Percentiles rank a stretch among this genome's conserved stretches.
These are phyloP conservation scores for Trichocladium antarcticum DNA, from an alignment of 495 filamentous ascomycete genomes.

Conservation along the genomic window DNA sequence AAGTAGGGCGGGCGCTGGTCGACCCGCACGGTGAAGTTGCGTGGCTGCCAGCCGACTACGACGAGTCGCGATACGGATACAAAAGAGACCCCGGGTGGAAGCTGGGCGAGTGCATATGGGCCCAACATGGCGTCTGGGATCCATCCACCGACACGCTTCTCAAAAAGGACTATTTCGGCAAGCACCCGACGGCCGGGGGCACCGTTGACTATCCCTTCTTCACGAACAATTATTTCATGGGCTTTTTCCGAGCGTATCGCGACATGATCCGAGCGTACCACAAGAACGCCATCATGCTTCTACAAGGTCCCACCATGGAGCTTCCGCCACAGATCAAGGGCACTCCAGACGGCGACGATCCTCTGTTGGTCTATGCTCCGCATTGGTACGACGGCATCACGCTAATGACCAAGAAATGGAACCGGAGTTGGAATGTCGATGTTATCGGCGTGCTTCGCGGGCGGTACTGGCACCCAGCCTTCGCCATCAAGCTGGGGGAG, in stretches of 20 bases:
- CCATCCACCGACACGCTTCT: conserved; percentile 63
- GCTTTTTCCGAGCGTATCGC: conserved; percentile 65
- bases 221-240: conserved; percentile 81
- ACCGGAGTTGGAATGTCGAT: conserved; percentile 91
- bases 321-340: conserved; percentile 81
- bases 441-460: conserved; percentile 86
- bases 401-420: conserved; percentile 97
- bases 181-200: conserved; percentile 57
- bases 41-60: conserved; percentile 71
- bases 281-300: conserved; percentile 74
- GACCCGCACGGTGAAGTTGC: conserved; percentile 78
- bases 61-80: conserved; percentile 84
- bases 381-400: conserved; percentile 97
- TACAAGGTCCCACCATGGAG: conserved; percentile 85
- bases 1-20: conserved; percentile 68
- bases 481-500: conserved; percentile 87
- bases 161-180: conserved; percentile 79
- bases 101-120: conserved; percentile 88
- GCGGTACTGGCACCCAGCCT: conserved; percentile 73
- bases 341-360: conserved; percentile 70
- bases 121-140: conserved; percentile 95
- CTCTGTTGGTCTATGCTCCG: conserved; percentile 79
- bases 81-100: conserved; percentile 81
- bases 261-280: conserved; percentile 64
- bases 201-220: conserved; percentile 70